These are phyloP conservation scores for Hypoxylon cercidicola DNA, from an alignment of 495 filamentous ascomycete genomes.

Conservation along the genomic window DNA sequence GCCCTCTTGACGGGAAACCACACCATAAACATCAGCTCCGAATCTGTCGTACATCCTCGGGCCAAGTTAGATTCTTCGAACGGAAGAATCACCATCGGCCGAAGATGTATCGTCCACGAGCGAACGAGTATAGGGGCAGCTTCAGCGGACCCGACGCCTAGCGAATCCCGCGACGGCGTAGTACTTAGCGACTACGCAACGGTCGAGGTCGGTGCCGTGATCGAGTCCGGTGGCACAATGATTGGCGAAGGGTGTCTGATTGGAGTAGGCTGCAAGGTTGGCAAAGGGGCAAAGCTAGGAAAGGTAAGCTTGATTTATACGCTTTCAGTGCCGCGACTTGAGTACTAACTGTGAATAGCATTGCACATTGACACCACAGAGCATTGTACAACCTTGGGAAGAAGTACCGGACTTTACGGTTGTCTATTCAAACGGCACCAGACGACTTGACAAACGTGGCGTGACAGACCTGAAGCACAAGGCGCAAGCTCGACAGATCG, in stretches of 20 bases:
- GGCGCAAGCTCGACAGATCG: conserved; percentile 68
- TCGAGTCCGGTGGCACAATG: conserved; percentile 67
- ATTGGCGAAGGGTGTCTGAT: conserved; percentile 72
- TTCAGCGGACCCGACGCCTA: conserved; percentile 47
- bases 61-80: conserved; percentile 72
- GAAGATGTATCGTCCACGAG: conserved; percentile 80
- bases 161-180: conserved; percentile 51
- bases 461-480: conserved; percentile 64
- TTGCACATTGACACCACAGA: conserved; percentile 61
- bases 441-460: conserved; percentile 66
- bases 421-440: conserved; percentile 67
- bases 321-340: background rate
- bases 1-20: conserved; percentile 76
- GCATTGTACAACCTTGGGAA: conserved; percentile 63
- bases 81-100: conserved; percentile 77
- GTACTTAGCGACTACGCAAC: conserved; percentile 66
- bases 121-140: conserved; percentile 67
- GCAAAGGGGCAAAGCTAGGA: conserved; percentile 70
- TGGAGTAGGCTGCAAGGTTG: conserved; percentile 69
- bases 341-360: conserved; percentile 58
- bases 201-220: conserved; percentile 68
- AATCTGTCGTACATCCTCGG: conserved; percentile 86
- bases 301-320: conserved; percentile 58
- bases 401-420: conserved; percentile 72
- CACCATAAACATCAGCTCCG: conserved; percentile 73